Base-by-base conservation (phyloP, 1,139 yeast genomes). In the Maudiozyma humilis region DNA sequence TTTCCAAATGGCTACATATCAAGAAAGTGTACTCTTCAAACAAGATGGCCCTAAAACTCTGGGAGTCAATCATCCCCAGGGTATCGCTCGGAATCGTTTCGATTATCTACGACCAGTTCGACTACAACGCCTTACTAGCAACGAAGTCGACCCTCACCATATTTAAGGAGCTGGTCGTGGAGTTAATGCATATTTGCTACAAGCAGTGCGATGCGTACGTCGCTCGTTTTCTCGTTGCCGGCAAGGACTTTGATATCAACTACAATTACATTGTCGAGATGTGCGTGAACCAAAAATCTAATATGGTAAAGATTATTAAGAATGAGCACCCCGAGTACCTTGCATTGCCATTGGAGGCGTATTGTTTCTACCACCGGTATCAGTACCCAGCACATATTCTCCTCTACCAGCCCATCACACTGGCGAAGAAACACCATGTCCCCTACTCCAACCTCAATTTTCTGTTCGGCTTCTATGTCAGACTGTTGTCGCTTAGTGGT, bases 371-470 rank as follows among this genome's bases (percentile, higher is more conserved):
- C 36, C 60, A 60, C 33, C 51, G 56, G 31, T 50, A 57, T 36
- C 62, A 57, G 39, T 59, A 50, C 45, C 64, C 64, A 2, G 59
- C 60, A 2, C 54, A 59, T 33, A 47, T 60, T 7, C 43, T 60
- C 33, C 47, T 60, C 15, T 47, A 51, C 15, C 63, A 59, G 42
- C 57, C 61, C 3, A 47, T 57, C 8, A 31, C 47, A 4, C 38
- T 59, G 20, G 60, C 59, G 2, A 52, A 51, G 20, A 51, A 41
- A 32, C 56, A 51, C 41, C 45, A 47, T 4, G 46, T 51, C 3
- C 38, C 48, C 15, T 51, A 50, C 32, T 49, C 58, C 33, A 56
- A 56, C 36, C 40, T 60, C 23, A 56, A 55, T 33, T 59, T 57
- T 42, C 50, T 60, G 14, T 56, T 44, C 44, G 59, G 59, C 0